A percentile compares a stretch with the other conserved stretches of the same genome.
Conservation (phyloP, 228 moss, liverwort and hornwort species). For the Sphagnum magellanicum region DNA sequence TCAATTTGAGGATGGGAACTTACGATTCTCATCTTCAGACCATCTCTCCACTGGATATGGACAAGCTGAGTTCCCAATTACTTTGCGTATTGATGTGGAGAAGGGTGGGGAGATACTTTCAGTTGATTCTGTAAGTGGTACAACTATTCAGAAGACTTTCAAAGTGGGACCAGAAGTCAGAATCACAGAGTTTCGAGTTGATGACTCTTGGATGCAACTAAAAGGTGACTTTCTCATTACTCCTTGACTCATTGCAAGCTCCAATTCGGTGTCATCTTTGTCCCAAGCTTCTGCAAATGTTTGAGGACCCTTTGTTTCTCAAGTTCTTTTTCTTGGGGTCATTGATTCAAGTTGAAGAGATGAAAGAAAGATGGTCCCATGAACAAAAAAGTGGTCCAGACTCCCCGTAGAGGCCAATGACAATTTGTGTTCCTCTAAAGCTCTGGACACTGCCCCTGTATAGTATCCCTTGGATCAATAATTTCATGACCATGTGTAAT, state of each 20-base stretch:
- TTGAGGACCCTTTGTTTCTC: too few relatives aligned
- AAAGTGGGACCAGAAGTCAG: background rate
- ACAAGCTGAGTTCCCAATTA: background rate
- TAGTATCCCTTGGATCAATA: too few relatives aligned
- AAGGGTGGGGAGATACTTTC: background rate
- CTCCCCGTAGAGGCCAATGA: too few relatives aligned
- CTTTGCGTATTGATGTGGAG: background rate
- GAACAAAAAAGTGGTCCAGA: too few relatives aligned
- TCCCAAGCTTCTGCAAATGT: too few relatives aligned
- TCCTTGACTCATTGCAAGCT: background rate
- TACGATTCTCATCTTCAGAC: background rate
- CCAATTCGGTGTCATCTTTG: too few relatives aligned
- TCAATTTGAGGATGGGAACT: background rate
- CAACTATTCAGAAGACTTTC: background rate
- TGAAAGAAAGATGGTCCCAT: too few relatives aligned
- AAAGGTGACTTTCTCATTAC: background rate
- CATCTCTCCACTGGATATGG: background rate
- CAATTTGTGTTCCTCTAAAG: too few relatives aligned
- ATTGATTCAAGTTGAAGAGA: too few relatives aligned
- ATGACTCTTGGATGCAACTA: background rate
- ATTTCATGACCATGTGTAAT: too few relatives aligned
- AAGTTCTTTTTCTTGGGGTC: too few relatives aligned
- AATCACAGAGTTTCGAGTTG: background rate
- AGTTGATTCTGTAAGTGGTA: background rate
- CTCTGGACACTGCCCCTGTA: too few relatives aligned